Conservation (phyloP, 2,329 filamentous ascomycete species). For the Hymenoscyphus fraxineus region DNA sequence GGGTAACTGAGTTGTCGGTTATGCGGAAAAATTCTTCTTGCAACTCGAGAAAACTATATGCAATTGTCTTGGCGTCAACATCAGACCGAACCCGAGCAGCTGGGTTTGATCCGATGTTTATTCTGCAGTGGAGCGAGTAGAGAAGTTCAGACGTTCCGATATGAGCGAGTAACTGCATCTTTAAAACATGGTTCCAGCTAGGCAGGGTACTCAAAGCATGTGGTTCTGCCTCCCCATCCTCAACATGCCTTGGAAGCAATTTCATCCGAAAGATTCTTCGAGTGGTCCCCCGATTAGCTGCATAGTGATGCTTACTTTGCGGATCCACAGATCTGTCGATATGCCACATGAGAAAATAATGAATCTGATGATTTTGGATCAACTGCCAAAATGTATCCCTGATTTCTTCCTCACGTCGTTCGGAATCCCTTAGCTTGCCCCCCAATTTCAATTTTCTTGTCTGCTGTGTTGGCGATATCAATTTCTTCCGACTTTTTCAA, state of each 20-base stretch:
- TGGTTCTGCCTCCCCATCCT: not conserved
- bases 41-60: not conserved
- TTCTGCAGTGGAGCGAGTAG: constrained; percentile 1
- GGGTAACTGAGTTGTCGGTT: not conserved
- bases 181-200: not conserved
- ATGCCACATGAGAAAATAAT: not conserved
- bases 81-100: not conserved
- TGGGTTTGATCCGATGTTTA: not conserved
- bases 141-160: not conserved
- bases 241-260: constrained; percentile 1
- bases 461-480: constrained; percentile 1
- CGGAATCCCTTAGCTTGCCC: not conserved
- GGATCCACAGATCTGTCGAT: not conserved
- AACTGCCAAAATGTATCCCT: not conserved
- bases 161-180: not conserved
- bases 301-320: not conserved
- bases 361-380: not conserved
- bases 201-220: not conserved
- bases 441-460: not conserved
- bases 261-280: not conserved
- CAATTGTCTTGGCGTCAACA: not conserved
- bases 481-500: not conserved
- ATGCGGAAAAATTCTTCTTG: not conserved
- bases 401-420: not conserved
- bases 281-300: not conserved